A percentile compares a stretch with the other conserved stretches of the same genome.
phyloP scores from a whole-genome alignment of 306 rosid species.

The Acacia acuminata region DNA sequence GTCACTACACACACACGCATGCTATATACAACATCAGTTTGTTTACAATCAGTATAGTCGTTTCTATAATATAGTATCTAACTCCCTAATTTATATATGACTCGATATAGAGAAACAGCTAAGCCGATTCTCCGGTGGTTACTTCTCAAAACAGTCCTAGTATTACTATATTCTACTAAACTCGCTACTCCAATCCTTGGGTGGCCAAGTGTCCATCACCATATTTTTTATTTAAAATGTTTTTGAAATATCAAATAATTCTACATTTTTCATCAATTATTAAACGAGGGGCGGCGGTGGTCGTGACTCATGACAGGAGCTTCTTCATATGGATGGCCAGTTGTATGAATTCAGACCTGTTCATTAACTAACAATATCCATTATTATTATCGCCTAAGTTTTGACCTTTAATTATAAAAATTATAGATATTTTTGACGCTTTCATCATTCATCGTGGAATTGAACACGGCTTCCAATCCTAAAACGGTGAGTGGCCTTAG shows the following conservation, averaged over 20 bases:
- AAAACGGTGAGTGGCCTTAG: neutral
- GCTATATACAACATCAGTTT: neutral
- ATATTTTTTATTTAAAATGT: neutral
- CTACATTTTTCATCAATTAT: conserved; percentile 2
- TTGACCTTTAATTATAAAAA: neutral
- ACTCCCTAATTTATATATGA: neutral
- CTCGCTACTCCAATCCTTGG: neutral
- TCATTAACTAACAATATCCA: conserved; percentile 1
- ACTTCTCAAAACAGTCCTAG: neutral
- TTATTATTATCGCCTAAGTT: neutral
- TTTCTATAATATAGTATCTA: neutral
- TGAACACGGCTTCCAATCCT: neutral
- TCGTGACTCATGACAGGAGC: conserved; percentile 7
- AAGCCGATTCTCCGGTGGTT: neutral
- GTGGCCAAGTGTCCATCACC: conserved; percentile 30
- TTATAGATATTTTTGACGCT: neutral
- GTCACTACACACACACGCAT: no score
- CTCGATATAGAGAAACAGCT: neutral
- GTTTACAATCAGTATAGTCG: neutral
- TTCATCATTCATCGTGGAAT: neutral
- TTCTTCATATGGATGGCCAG: neutral
- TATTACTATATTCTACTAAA: neutral
- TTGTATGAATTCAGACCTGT: neutral
- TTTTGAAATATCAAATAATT: neutral
- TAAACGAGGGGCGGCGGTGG: conserved; percentile 1